Base-by-base conservation (phyloP, 306 rosid genomes). In the Nissolia schottii region DNA sequence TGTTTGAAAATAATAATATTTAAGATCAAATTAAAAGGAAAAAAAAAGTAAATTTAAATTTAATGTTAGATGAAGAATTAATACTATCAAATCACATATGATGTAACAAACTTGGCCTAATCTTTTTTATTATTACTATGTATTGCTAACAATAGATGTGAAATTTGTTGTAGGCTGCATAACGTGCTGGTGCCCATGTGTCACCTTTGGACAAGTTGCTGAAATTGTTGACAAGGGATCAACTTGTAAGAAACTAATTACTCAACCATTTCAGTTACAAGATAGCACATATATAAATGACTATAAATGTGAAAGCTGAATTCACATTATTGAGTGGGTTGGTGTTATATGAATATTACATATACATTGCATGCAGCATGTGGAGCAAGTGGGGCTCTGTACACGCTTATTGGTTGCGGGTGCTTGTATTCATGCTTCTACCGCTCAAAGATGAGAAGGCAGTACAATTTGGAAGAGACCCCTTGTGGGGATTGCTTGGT, bases 341-440 rank as follows among this genome's bases (percentile, higher is more conserved):
- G 14, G 0, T 53, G 18, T 12, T 60, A 2, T 15, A 46, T 46
- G 20, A n/a, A 46, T 46, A 23, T 16, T n/a, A n/a, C n/a, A n/a
- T n/a, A n/a, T n/a, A n/a, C n/a, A n/a, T n/a, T n/a, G n/a, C n/a
- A 41, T 59, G 71, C 77, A 92, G 98, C 89, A 1, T 92, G 98
- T 67, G 85, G 82, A 3, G 81, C 68, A 0, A 86, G 86, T 38
- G 96, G 86, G 15, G 85, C 85, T 0, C 19, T 92, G 43, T 92
- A 86, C 32, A n/a, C 86, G 1, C 49, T 0, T 73, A 56, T 84
- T 0, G 86, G 90, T 0, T 76, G 80, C 14, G 46, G 80, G 0
- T 92, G 90, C 35, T 0, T 82, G 0, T 92, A 90, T 37, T 85
- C 98, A 0, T 89, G 90, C 82, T 56, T 73, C 45, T 90, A 90